phyloP scores from a whole-genome alignment of 495 filamentous ascomycete species.

The Wilcoxina mikolae region DNA sequence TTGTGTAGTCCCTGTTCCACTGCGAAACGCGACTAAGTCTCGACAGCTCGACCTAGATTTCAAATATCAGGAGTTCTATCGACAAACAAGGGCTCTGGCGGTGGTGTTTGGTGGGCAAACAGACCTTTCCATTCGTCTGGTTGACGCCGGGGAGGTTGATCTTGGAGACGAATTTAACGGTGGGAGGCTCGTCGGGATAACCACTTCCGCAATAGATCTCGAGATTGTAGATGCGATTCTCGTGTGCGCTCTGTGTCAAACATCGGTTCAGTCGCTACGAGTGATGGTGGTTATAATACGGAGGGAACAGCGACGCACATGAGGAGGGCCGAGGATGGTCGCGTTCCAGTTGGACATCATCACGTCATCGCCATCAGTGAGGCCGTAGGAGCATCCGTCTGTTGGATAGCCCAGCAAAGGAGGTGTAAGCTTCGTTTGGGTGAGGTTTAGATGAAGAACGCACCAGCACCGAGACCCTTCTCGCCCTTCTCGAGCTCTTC shows the following conservation, averaged over 20 bases:
- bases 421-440: constrained; percentile 12
- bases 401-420: constrained; percentile 7
- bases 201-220: constrained; percentile 89
- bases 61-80: constrained; percentile 6
- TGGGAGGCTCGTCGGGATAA: constrained; percentile 79
- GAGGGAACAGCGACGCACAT: constrained; percentile 46
- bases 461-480: constrained; percentile 90
- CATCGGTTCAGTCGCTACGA: not conserved
- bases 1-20: constrained; percentile 79
- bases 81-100: not conserved
- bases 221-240: constrained; percentile 95
- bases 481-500: constrained; percentile 98
- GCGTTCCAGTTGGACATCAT: constrained; percentile 98
- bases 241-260: constrained; percentile 75
- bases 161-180: constrained; percentile 76
- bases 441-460: constrained; percentile 10
- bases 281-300: not conserved
- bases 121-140: constrained; percentile 55
- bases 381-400: constrained; percentile 96
- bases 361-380: constrained; percentile 86
- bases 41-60: constrained; percentile 58
- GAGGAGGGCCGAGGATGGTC: constrained; percentile 90
- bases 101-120: constrained; percentile 4
- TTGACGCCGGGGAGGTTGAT: constrained; percentile 94
- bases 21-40: constrained; percentile 68